phyloP scores from a whole-genome alignment of 2,329 filamentous ascomycete species.

The Colletotrichum brevisporum region DNA sequence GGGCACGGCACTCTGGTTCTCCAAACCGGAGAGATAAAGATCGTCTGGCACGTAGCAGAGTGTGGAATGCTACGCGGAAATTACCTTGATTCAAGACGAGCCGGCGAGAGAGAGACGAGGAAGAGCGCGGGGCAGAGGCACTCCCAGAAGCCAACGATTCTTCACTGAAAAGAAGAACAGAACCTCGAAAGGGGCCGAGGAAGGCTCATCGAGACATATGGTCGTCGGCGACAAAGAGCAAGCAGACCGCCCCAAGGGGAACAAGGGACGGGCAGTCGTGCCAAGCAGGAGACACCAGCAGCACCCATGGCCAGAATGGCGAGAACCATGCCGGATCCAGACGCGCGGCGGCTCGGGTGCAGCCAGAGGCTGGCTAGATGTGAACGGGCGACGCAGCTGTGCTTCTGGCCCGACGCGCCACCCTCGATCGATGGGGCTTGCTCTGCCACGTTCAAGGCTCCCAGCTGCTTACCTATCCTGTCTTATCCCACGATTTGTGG shows the following conservation, averaged over 20 bases:
- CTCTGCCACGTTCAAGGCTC: conserved; percentile 17
- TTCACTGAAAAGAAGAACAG: conserved; percentile 3
- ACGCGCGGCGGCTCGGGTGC: conserved; percentile 20
- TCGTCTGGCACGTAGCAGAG: conserved; percentile 2
- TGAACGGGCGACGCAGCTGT: conserved; percentile 24
- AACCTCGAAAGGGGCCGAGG: not conserved
- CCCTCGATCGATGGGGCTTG: conserved; percentile 22
- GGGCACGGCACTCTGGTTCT: not conserved
- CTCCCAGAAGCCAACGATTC: not conserved
- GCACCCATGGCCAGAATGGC: not conserved
- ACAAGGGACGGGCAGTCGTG: conserved; percentile 5
- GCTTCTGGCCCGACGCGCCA: conserved; percentile 22
- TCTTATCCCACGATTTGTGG: not conserved
- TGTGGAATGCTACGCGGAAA: conserved; percentile 23
- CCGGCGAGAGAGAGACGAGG: not conserved
- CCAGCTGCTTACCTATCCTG: not conserved
- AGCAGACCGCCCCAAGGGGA: not conserved
- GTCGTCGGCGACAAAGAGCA: conserved; percentile 20
- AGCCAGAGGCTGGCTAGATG: conserved; percentile 15
- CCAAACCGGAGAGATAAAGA: conserved; percentile 9
- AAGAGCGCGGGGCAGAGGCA: not conserved
- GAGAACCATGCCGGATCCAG: conserved; percentile 30
- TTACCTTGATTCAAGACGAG: conserved; percentile 14
- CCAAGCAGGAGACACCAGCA: conserved; percentile 6
- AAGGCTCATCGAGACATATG: conserved; percentile 1